These are phyloP conservation scores for Madurella mycetomatis DNA, from an alignment of 2,329 filamentous ascomycete species.

Conservation along the genomic window DNA sequence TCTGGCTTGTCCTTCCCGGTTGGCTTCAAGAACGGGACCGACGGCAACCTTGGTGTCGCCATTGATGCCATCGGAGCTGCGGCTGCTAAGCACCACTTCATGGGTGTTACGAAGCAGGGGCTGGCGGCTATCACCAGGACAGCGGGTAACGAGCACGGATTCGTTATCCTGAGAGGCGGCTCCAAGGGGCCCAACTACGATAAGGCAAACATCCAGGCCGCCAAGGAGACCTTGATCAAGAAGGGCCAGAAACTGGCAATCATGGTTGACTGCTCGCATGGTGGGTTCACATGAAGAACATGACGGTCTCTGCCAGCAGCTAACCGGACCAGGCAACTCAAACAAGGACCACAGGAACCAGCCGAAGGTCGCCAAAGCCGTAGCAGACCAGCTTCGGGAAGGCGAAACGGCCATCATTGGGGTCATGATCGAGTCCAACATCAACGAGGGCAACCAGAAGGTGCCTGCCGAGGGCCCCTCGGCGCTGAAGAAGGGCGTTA, in stretches of 20 bases:
- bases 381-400: conserved; percentile 80
- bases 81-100: conserved; percentile 87
- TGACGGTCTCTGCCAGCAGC: neutral
- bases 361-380: conserved; percentile 78
- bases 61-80: conserved; percentile 93
- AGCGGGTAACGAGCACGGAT: conserved; percentile 91
- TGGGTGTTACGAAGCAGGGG: conserved; percentile 97
- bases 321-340: conserved; percentile 67
- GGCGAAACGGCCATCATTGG: conserved; percentile 88
- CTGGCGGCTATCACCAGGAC: conserved; percentile 93
- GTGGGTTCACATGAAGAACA: conserved; percentile 42
- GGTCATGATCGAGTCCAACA: conserved; percentile 98
- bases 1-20: conserved; percentile 95
- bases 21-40: conserved; percentile 99
- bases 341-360: conserved; percentile 98
- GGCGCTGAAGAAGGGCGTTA: conserved; percentile 80
- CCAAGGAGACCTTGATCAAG: conserved; percentile 72
- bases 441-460: conserved; percentile 87
- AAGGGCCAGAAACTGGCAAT: conserved; percentile 84
- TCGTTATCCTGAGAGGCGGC: conserved; percentile 90
- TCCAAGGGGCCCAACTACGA: conserved; percentile 93
- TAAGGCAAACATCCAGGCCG: conserved; percentile 71
- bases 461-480: conserved; percentile 76
- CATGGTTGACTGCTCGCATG: conserved; percentile 99
- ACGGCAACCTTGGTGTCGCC: conserved; percentile 83